These are phyloP conservation scores for Fusarium sp. DNA, from an alignment of 2,329 filamentous ascomycete species.

Conservation along the genomic window DNA sequence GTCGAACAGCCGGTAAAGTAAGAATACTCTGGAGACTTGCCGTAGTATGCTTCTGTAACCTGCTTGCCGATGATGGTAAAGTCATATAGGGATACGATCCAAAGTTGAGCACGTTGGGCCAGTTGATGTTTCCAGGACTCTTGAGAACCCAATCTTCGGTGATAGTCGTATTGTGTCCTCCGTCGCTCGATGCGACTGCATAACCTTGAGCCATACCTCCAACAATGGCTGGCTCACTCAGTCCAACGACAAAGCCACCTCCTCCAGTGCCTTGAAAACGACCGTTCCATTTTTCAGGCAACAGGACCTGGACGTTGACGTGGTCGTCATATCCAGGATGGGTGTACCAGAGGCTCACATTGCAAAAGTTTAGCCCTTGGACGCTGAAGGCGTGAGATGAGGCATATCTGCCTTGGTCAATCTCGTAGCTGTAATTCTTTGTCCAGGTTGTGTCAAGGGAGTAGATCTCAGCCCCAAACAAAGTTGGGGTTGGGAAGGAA, in stretches of 20 bases:
- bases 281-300: background rate
- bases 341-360: background rate
- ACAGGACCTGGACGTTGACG: background rate
- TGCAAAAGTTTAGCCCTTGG: background rate
- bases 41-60: background rate
- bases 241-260: background rate
- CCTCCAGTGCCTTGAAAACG: background rate
- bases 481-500: background rate
- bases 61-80: background rate
- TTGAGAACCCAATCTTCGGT: background rate
- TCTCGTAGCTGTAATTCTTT: background rate
- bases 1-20: background rate
- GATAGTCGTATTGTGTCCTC: background rate
- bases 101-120: background rate
- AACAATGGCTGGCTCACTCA: background rate
- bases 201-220: background rate
- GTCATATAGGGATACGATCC: background rate
- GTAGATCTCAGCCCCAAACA: background rate
- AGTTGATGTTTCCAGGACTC: background rate
- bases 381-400: background rate
- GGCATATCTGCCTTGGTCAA: background rate
- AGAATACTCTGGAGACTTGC: background rate
- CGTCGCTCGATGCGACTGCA: background rate
- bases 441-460: background rate
- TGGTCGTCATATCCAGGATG: background rate